A percentile compares a stretch with the other conserved stretches of the same genome.
These are phyloP conservation scores for Xylaria arbuscula DNA, from an alignment of 2,329 filamentous ascomycete species.

Conservation along the genomic window DNA sequence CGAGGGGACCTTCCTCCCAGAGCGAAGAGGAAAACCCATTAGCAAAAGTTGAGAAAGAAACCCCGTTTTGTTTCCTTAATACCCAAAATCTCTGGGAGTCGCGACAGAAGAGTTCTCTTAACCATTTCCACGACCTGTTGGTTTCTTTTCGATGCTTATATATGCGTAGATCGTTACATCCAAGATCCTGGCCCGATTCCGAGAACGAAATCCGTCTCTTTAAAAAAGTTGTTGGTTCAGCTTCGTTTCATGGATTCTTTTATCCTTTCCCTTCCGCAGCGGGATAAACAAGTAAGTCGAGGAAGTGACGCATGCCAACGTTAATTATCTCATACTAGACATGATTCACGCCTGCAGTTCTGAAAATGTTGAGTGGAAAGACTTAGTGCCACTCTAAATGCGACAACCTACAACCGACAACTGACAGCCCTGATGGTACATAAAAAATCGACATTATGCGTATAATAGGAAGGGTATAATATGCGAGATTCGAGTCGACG, in stretches of 20 bases:
- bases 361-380: conserved; percentile 9
- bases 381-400: conserved; percentile 29
- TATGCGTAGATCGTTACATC: conserved; percentile 11
- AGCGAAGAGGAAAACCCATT: not conserved
- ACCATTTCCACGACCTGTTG: not conserved
- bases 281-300: conserved; percentile 11
- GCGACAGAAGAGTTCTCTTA: not conserved
- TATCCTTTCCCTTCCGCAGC: not conserved
- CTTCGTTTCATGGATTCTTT: conserved; percentile 13
- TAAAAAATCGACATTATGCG: conserved; percentile 1
- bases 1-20: not conserved
- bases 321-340: conserved; percentile 18
- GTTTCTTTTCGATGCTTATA: conserved; percentile 3
- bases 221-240: not conserved
- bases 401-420: conserved; percentile 4
- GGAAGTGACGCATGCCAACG: conserved; percentile 6
- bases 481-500: conserved; percentile 18
- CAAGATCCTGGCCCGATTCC: not conserved
- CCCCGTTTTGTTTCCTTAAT: conserved; percentile 2
- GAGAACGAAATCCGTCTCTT: not conserved
- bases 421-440: conserved; percentile 22
- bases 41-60: not conserved
- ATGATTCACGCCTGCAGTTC: conserved; percentile 11
- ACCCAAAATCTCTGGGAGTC: not conserved
- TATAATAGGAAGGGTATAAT: conserved; percentile 31